Base-by-base conservation (phyloP, 352 stramenopile species). In the Thraustochytrium sp. region DNA sequence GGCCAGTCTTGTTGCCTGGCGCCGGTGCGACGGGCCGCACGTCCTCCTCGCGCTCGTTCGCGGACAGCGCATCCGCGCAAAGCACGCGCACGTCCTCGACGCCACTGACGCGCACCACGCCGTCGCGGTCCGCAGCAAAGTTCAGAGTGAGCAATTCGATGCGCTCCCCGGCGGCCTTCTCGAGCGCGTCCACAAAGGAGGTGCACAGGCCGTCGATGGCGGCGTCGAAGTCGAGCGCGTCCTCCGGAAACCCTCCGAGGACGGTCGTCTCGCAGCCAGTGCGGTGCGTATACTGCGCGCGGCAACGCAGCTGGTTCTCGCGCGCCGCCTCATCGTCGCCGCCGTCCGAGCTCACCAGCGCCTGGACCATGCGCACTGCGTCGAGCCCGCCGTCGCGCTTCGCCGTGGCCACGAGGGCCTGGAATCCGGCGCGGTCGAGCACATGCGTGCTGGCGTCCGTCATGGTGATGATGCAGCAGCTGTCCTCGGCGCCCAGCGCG, bases 351-450 rank as follows among this genome's bases (percentile, higher is more conserved):
- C 21, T 8, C 26, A 80, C 44, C 16, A 16, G 18, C 11, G 68
- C 46, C 76, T 80, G 68, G 13, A 80, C 9, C 8, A 31, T 55
- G 23, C 26, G 31, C 23, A 80, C 68, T 2, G 68, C 68, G 26
- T 18, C 34, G 23, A 80, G 38, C 13, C 68, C 68, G 46, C 68
- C 68, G 38, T 80, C 68, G 23, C 68, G 68, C 31, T 80, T 80
- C 5, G 68, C 68, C 13, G 44, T 44, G 1, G 68, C 68, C 4
- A 80, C 23, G 21, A 80, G 68, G 5, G 68, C 68, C 34, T 55
- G 51, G 11, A 80, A 80, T 5, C 44, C 76, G 13, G 68, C 26
- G 11, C 3, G 31, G 49, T 80, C 68, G 5, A 80, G 21, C 0
- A 26, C 38, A 8, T 80, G 65, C 64, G 51, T 21, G 48, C 34